Evolutionary conservation across 2,329 filamentous ascomycete genomes (phyloP).

Genomic region (Penicillium rolfsii): DNA sequence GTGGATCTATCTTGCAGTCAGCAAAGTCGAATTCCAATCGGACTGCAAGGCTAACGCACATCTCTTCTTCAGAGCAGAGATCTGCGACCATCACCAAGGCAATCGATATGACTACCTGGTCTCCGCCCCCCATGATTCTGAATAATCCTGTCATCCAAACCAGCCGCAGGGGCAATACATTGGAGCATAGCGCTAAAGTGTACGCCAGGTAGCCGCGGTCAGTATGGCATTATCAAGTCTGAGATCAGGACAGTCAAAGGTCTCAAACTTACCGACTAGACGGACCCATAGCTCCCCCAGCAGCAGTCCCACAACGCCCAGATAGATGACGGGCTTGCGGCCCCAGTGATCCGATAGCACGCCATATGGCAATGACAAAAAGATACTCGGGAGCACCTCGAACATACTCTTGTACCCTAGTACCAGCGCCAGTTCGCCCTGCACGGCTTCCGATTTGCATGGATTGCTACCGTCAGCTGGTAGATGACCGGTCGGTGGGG

Average conservation of each 20-base stretch:
- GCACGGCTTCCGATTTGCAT: constrained; percentile 38
- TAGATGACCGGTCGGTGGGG: not conserved
- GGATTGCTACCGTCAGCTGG: constrained; percentile 8
- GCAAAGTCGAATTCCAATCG: not conserved
- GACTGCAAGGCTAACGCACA: constrained; percentile 17
- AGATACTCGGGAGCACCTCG: constrained; percentile 32
- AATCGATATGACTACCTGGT: constrained; percentile 26
- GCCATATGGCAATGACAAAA: constrained; percentile 36
- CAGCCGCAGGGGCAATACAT: constrained; percentile 31
- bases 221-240: not conserved
- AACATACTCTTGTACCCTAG: constrained; percentile 35
- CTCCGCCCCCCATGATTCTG: constrained; percentile 33
- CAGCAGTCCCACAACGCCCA: constrained; percentile 27
- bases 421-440: constrained; percentile 36
- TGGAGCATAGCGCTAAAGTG: constrained; percentile 22
- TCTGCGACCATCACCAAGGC: constrained; percentile 34
- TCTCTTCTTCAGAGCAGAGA: constrained; percentile 35
- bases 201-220: not conserved
- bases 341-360: constrained; percentile 37
- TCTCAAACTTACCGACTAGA: constrained; percentile 32
- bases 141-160: constrained; percentile 33
- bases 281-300: constrained; percentile 33
- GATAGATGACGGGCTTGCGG: constrained; percentile 30
- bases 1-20: constrained; percentile 26
- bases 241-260: not conserved